phyloP scores from a whole-genome alignment of 768 basidiomycete species.

The Lactarius psammicola region DNA sequence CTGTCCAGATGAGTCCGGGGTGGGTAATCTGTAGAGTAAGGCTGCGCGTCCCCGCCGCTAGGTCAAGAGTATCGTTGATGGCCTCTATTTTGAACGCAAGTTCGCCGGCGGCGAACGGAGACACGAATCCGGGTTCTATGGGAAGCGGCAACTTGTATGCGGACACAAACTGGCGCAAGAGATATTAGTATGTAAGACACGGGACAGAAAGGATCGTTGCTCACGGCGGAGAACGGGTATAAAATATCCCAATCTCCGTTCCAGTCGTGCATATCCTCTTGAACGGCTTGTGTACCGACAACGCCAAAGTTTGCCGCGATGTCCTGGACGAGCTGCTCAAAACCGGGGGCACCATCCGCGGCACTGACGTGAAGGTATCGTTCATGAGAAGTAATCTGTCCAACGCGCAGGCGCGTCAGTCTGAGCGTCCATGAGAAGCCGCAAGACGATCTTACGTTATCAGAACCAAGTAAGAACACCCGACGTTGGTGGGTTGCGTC shows the following conservation, averaged over 20 bases:
- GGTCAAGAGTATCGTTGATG: slow-evolving; percentile 54
- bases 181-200: slow-evolving; percentile 9
- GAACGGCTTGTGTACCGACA: slow-evolving; percentile 39
- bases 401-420: not conserved
- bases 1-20: slow-evolving; percentile 85
- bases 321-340: slow-evolving; percentile 55
- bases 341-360: slow-evolving; percentile 81
- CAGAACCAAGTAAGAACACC: slow-evolving; percentile 76
- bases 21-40: slow-evolving; percentile 70
- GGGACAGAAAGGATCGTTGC: slow-evolving; percentile 26
- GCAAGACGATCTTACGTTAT: slow-evolving; percentile 60
- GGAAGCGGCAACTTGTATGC: slow-evolving; percentile 77
- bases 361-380: slow-evolving; percentile 77
- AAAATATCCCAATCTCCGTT: slow-evolving; percentile 88
- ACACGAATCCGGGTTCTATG: slow-evolving; percentile 37
- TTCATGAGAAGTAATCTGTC: slow-evolving; percentile 66
- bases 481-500: slow-evolving; percentile 87
- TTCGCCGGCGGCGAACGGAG: slow-evolving; percentile 31
- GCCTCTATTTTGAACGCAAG: slow-evolving; percentile 54
- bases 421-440: slow-evolving; percentile 6
- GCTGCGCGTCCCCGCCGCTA: slow-evolving; percentile 59
- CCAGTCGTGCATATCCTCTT: slow-evolving; percentile 66
- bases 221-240: slow-evolving; percentile 75
- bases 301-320: slow-evolving; percentile 63
- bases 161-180: slow-evolving; percentile 63